A percentile compares a stretch with the other conserved stretches of the same genome.
Conservation (phyloP, 2,329 filamentous ascomycete genomes). For the Pleurostoma richardsiae region DNA sequence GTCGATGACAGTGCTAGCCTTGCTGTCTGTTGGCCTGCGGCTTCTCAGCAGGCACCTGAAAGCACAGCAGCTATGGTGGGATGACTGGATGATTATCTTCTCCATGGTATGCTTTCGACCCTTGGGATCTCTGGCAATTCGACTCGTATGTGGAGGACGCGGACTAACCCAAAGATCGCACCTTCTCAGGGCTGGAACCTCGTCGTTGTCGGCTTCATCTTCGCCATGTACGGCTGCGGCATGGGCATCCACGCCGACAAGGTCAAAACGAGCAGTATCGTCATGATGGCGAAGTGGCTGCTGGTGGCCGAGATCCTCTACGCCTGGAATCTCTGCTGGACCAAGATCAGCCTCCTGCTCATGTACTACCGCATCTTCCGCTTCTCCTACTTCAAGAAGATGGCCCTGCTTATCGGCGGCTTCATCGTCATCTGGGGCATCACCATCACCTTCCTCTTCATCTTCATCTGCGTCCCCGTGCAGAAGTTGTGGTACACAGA, state of each 20-base stretch:
- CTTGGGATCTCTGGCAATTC: neutral
- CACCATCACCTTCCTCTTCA: conserved; percentile 40
- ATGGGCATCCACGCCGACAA: conserved; percentile 41
- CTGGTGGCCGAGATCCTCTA: conserved; percentile 43
- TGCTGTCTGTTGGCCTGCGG: conserved; percentile 30
- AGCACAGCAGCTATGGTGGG: conserved; percentile 41
- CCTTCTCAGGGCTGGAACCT: conserved; percentile 30
- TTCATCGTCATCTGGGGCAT: conserved; percentile 43
- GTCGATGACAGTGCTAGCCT: conserved; percentile 33
- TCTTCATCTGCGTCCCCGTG: conserved; percentile 48
- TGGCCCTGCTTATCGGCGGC: conserved; percentile 30
- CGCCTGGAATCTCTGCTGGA: conserved; percentile 40
- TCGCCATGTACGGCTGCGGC: conserved; percentile 37
- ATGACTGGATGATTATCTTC: conserved; percentile 43
- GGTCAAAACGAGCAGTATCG: conserved; percentile 27
- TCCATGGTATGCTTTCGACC: conserved; percentile 32
- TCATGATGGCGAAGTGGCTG: conserved; percentile 40
- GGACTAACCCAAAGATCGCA: neutral
- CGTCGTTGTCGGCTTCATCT: conserved; percentile 39
- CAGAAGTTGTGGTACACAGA: conserved; percentile 41
- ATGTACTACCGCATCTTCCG: conserved; percentile 51
- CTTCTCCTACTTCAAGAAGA: conserved; percentile 33
- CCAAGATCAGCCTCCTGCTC: conserved; percentile 43
- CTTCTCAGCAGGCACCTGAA: conserved; percentile 34
- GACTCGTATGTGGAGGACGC: too few relatives aligned